Evolutionary conservation across 768 basidiomycete genomes (phyloP), one percentile per base, ranked within the genome.

Genomic region (Podaxis carcinomalis): DNA sequence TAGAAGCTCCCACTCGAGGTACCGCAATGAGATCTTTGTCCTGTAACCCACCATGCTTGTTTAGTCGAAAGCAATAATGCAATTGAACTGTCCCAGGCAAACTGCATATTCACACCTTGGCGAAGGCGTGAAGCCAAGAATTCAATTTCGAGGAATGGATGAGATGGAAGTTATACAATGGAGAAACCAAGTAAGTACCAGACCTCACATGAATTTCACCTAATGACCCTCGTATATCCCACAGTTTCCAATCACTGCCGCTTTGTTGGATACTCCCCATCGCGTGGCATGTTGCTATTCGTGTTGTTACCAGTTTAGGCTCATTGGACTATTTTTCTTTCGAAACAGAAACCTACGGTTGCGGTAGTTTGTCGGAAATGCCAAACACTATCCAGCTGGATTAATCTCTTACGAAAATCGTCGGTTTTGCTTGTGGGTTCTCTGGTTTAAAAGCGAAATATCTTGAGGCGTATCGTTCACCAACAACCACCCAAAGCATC

Each of bases 341-440:
- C 16, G 35, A 16, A 44, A 16, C 35, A 50, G 21, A 37, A 57
- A 59, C 63, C 51, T 40, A 61, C 57, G 56, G 49, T 51, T 49
- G 55, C 69, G 69, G 69, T 66, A 59, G 59, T 64, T 66, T 65
- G 63, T 68, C 68, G 67, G 65, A 68, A 62, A 58, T 51, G 53
- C 49, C 50, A 62, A 62, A 61, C 63, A 44, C 36, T 51, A 44
- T 49, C 59, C 46, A 63, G 56, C 62, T 59, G 51, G 62, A 56
- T 50, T 61, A 52, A 56, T 56, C 46, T n/a, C 27, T 65, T 60
- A 57, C 63, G 63, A 62, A 56, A 64, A 63, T 19, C 27, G 52
- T 61, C 53, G 50, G 50, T 57, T 60, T 64, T 55, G 62, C 54
- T 55, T 51, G 51, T 37, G 56, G 28, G 44, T 37, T 49, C 53